These are phyloP conservation scores for Suhomyces coccinellae DNA, from an alignment of 1,139 yeast genomes.

Conservation along the genomic window DNA sequence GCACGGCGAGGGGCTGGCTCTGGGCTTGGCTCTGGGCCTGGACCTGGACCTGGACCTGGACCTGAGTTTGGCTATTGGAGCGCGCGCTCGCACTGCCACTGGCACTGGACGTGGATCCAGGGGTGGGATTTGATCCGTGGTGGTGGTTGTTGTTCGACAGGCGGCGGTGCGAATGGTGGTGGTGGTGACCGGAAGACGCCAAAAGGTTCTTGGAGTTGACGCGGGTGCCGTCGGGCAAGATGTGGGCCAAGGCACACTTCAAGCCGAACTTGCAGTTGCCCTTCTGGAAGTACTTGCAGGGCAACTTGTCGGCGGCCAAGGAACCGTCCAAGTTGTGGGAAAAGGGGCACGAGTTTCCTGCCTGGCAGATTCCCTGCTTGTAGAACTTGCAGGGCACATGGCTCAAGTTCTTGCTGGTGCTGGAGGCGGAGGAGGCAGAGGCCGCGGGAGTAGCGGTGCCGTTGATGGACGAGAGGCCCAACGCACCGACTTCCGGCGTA, in stretches of 20 bases:
- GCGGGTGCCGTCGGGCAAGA: constrained; percentile 83
- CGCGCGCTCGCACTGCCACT: not conserved
- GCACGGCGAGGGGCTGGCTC: not conserved
- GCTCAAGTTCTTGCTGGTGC: constrained; percentile 51
- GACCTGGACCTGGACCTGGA: no score
- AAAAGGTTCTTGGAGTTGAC: constrained; percentile 52
- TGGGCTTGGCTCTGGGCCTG: not conserved
- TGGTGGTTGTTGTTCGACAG: not conserved
- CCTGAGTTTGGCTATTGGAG: not conserved
- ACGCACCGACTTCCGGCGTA: constrained; percentile 2
- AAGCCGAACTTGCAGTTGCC: constrained; percentile 94
- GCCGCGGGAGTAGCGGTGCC: constrained; percentile 29
- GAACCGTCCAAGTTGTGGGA: constrained; percentile 71
- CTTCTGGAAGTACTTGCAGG: constrained; percentile 90
- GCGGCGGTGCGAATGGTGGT: constrained; percentile 6
- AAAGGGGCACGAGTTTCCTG: constrained; percentile 89
- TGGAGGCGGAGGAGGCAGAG: constrained; percentile 8
- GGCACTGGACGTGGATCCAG: not conserved
- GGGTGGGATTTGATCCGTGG: not conserved
- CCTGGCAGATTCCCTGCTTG: constrained; percentile 90
- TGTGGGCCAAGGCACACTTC: constrained; percentile 91
- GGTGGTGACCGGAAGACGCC: constrained; percentile 8
- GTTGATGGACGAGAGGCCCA: constrained; percentile 4
- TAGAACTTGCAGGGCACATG: constrained; percentile 97
- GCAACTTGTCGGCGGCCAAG: constrained; percentile 61